A percentile compares a stretch with the other conserved stretches of the same genome.
These are phyloP conservation scores for Porphyridium purpureum DNA, from an alignment of 23 red algal genomes.

Conservation along the genomic window DNA sequence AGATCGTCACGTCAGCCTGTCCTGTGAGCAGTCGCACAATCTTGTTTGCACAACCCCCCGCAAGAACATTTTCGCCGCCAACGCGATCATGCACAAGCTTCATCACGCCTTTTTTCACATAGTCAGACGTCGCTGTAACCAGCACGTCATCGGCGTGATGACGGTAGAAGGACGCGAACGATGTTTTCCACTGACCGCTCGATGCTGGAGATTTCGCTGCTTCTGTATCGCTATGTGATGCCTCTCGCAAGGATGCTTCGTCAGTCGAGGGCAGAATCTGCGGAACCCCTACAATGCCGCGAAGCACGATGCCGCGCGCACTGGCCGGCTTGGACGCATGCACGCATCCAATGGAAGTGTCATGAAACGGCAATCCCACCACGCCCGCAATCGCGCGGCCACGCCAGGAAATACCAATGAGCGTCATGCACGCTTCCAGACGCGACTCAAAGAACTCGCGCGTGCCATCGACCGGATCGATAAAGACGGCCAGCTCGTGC, in stretches of 20 bases:
- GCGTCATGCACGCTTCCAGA: not conserved
- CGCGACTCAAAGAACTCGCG: conserved; percentile 14
- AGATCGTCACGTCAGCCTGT: conserved; percentile 2
- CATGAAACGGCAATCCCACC: conserved; percentile 8
- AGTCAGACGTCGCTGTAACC: not conserved
- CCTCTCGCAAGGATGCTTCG: too few species aligned
- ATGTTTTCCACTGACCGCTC: too few species aligned
- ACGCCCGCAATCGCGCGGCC: conserved; percentile 12
- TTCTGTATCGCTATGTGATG: too few species aligned
- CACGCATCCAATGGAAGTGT: too few species aligned
- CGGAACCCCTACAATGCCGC: not conserved
- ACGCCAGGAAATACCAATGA: conserved; percentile 7
- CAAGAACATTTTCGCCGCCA: too few species aligned
- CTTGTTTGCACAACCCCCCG: conserved; percentile 13
- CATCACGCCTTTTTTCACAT: not conserved
- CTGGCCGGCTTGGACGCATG: too few species aligned
- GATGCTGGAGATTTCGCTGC: too few species aligned
- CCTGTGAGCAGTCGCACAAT: conserved; percentile 2
- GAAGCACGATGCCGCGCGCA: conserved; percentile 1
- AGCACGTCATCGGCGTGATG: not conserved
- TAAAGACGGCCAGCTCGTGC: conserved; percentile 6
- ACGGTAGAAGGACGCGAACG: too few species aligned
- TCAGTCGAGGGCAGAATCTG: not conserved
- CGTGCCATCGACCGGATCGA: conserved; percentile 18
- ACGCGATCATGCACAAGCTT: not conserved